Conservation (phyloP, 2,329 filamentous ascomycete genomes). For the Anisogramma anomala region DNA sequence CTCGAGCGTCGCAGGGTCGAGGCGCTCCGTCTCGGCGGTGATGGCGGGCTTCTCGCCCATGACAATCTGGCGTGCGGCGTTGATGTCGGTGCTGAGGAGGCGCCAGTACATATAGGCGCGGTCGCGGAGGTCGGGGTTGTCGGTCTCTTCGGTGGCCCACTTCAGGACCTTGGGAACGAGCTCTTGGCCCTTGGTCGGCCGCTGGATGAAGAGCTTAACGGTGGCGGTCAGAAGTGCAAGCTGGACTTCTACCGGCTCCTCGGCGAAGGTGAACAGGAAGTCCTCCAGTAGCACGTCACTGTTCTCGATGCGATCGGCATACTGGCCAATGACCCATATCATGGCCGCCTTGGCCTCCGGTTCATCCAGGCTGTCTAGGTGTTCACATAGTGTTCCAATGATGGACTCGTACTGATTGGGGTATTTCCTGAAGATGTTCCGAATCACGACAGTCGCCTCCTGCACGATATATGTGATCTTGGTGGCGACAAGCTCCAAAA, state of each 20-base stretch:
- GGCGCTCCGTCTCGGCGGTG: constrained; percentile 87
- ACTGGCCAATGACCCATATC: constrained; percentile 99
- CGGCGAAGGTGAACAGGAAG: constrained; percentile 84
- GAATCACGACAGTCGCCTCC: constrained; percentile 95
- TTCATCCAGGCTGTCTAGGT: constrained; percentile 91
- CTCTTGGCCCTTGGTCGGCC: constrained; percentile 86
- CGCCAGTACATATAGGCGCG: constrained; percentile 99
- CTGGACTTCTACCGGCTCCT: constrained; percentile 93
- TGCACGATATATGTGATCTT: constrained; percentile 98
- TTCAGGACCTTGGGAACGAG: constrained; percentile 91
- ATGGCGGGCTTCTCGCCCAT: constrained; percentile 98
- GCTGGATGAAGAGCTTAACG: constrained; percentile 94
- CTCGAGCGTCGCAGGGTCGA: constrained; percentile 82
- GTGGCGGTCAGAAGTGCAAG: constrained; percentile 89
- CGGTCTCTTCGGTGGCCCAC: constrained; percentile 98
- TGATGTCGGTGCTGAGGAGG: constrained; percentile 81
- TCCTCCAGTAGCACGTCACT: constrained; percentile 88
- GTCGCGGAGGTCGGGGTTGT: constrained; percentile 92
- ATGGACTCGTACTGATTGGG: constrained; percentile 98
- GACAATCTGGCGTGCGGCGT: constrained; percentile 73
- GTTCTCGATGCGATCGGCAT: constrained; percentile 94
- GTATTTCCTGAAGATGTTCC: constrained; percentile 98
- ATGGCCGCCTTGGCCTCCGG: constrained; percentile 97
- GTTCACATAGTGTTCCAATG: constrained; percentile 88
- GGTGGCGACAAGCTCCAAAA: constrained; percentile 89